Conservation (phyloP, 1,139 yeast genomes). For the Suhomyces terraborum region DNA sequence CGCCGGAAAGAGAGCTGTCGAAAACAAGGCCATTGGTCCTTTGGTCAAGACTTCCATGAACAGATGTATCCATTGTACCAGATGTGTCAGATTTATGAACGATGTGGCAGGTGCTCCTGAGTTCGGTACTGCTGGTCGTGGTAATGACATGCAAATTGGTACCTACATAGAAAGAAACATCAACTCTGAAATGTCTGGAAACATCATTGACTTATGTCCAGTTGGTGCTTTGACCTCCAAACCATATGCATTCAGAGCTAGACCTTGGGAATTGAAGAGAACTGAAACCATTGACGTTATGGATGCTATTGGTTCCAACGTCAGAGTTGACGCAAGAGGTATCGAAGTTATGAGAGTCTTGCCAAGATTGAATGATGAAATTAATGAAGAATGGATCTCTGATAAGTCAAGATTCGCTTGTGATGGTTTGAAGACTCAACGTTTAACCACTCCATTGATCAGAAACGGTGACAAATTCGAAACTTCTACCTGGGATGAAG, state of each 20-base stretch:
- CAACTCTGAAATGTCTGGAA: slow-evolving; percentile 85
- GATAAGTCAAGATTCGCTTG: slow-evolving; percentile 86
- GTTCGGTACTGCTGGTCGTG: slow-evolving; percentile 86
- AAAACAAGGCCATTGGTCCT: slow-evolving; percentile 89
- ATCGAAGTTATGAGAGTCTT: slow-evolving; percentile 85
- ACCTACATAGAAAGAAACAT: slow-evolving; percentile 84
- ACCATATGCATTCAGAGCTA: slow-evolving; percentile 87
- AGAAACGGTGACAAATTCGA: slow-evolving; percentile 72
- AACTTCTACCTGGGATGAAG: slow-evolving; percentile 88
- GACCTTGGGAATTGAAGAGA: slow-evolving; percentile 93
- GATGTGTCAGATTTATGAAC: slow-evolving; percentile 88
- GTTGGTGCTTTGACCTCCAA: slow-evolving; percentile 91
- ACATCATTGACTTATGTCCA: slow-evolving; percentile 86
- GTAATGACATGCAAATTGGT: slow-evolving; percentile 90
- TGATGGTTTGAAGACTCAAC: slow-evolving; percentile 85
- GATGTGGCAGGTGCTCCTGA: slow-evolving; percentile 95
- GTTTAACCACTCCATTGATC: slow-evolving; percentile 79
- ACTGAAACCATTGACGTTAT: slow-evolving; percentile 85
- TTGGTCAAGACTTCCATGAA: slow-evolving; percentile 89
- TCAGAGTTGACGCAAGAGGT: slow-evolving; percentile 86
- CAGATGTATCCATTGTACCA: slow-evolving; percentile 90
- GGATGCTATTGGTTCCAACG: slow-evolving; percentile 82
- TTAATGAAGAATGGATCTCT: slow-evolving; percentile 90
- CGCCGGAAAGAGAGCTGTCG: slow-evolving; percentile 86
- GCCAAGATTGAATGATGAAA: slow-evolving; percentile 83